Conservation (phyloP, 2,329 filamentous ascomycete genomes). For the Cercospora zeae-maydis region DNA sequence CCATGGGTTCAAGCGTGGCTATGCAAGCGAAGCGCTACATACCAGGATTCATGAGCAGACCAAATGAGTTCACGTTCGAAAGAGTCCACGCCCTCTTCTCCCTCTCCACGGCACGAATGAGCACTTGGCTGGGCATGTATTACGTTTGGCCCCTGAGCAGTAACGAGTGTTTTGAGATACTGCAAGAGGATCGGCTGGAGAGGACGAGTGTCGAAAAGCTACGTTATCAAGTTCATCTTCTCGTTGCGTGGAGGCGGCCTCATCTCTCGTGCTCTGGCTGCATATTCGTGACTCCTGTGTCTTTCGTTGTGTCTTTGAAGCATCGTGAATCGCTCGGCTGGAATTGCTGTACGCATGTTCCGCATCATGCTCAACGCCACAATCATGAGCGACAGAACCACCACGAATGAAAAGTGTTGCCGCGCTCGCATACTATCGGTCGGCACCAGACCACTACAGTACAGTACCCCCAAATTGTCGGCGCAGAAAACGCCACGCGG, state of each 20-base stretch:
- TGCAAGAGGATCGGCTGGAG: not conserved
- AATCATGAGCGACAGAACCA: not conserved
- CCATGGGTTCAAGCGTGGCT: constrained; percentile 29
- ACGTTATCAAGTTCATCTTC: not conserved
- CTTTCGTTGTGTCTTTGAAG: not conserved
- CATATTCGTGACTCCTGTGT: not conserved
- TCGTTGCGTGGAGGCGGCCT: not conserved
- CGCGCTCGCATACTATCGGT: not conserved
- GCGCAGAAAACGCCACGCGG: constrained; percentile 8
- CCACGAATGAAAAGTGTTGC: not conserved
- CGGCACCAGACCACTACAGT: not conserved
- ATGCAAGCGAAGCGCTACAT: constrained; percentile 24
- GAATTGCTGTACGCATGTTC: not conserved
- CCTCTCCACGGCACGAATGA: constrained; percentile 1
- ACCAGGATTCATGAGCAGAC: constrained; percentile 23
- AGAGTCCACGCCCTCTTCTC: constrained; percentile 6
- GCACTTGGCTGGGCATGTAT: not conserved
- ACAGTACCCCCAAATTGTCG: not conserved
- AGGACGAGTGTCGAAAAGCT: not conserved
- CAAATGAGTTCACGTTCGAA: constrained; percentile 29
- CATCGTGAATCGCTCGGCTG: not conserved
- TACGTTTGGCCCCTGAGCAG: not conserved
- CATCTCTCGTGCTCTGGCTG: not conserved
- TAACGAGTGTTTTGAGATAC: not conserved
- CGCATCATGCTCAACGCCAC: not conserved